Percentiles rank a stretch among this genome's conserved stretches.
phyloP scores from a whole-genome alignment of 441 rosid species.

The Breynia disticha region DNA sequence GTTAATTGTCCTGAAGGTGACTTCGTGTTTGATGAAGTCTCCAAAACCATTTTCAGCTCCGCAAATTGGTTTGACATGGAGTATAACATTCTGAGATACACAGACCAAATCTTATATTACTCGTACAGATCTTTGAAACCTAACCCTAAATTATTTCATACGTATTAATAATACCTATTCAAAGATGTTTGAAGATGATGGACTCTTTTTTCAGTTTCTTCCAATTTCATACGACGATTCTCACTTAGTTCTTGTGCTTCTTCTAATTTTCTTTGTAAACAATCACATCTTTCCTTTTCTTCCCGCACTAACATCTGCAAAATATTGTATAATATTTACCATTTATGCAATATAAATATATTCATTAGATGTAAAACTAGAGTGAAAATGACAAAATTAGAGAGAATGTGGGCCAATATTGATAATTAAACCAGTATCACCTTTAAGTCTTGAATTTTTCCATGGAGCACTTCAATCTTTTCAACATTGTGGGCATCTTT shows the following conservation, averaged over 20 bases:
- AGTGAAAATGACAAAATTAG: not conserved
- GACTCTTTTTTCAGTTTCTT: conserved; percentile 74
- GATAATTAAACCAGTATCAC: conserved; percentile 27
- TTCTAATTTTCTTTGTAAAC: conserved; percentile 44
- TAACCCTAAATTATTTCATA: too few species aligned
- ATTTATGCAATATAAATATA: not conserved
- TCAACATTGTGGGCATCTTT: conserved; percentile 27
- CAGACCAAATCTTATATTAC: conserved; percentile 59
- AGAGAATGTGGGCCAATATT: not conserved
- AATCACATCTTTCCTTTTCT: conserved; percentile 76
- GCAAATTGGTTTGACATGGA: conserved; percentile 83
- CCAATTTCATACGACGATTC: conserved; percentile 55
- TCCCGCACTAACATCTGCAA: conserved; percentile 46
- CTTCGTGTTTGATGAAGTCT: conserved; percentile 40
- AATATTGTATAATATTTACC: conserved; percentile 1
- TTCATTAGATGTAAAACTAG: not conserved
- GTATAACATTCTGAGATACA: conserved; percentile 80
- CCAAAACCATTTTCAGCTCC: conserved; percentile 60
- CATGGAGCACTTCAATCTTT: conserved; percentile 31
- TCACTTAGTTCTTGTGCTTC: conserved; percentile 64
- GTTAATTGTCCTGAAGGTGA: conserved; percentile 36
- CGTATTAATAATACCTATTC: conserved; percentile 72
- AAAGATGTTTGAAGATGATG: conserved; percentile 67
- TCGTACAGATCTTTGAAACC: conserved; percentile 15
- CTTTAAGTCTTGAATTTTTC: conserved; percentile 52